Evolutionary conservation across 805 yeast species (phyloP), one percentile per base, ranked within the genome.

Genomic region (Kodamaea sagamina): DNA sequence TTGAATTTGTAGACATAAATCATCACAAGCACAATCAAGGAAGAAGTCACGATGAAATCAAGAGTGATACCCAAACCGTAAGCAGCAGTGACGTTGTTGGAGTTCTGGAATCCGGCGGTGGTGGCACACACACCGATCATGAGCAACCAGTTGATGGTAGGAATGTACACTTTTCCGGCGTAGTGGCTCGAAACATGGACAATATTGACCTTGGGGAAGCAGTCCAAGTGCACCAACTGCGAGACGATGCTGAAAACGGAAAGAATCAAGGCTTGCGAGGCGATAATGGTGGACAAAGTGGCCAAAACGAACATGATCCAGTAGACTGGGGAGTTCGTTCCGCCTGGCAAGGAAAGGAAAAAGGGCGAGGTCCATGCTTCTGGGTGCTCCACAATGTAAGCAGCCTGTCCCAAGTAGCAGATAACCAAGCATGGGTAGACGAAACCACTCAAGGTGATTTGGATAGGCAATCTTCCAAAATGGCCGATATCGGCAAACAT

Each of bases 401-500:
- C 82, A 9, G 72, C 78, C 52, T 80, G 84, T 1, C 86, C 85
- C 47, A 79, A 62, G 51, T 80, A 80, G 18, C 73, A 62, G n/a
- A 78, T 51, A 52, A 77, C 66, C 50, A 80, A 58, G 29, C 75
- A 65, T 11, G 82, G 78, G 49, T 75, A 79, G n/a, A 77, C 81
- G 44, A 77, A 64, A 3, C 51, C 47, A 2, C 69, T 44, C 34
- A 78, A 57, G 6, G 82, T 68, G 8, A 79, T 41, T 48, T 77
- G 80, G 36, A 78, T 66, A 1, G 84, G 75, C 4, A 63, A 48
- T 18, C 66, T 64, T 2, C 81, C 78, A 52, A 79, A 77, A 52
- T 77, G 82, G 3, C 83, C 79, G 39, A 79, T 65, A 57, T 80
- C 84, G 1, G 84, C 82, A 61, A 80, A 81, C 80, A 80, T 74